Conservation (phyloP, 2,329 filamentous ascomycete genomes). For the Westerdykella sp. region DNA sequence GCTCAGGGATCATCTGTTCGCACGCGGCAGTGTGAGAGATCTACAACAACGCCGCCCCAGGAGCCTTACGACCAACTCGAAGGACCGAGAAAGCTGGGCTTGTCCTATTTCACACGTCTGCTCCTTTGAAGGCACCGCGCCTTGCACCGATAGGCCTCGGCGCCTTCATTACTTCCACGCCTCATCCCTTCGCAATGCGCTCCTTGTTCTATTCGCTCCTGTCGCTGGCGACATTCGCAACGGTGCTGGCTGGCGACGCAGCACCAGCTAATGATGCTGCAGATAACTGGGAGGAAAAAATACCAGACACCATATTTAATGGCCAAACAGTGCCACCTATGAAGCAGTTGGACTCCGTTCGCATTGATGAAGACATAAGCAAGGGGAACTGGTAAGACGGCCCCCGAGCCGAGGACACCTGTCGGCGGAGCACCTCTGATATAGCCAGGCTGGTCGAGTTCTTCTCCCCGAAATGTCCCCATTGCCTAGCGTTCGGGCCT, state of each 20-base stretch:
- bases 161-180: conserved; percentile 5
- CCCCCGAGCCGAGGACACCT: not conserved
- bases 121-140: conserved; percentile 3
- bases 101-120: not conserved
- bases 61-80: conserved; percentile 2
- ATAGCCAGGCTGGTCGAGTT: conserved; percentile 43
- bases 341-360: conserved; percentile 53
- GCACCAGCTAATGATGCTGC: conserved; percentile 12
- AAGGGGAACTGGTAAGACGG: conserved; percentile 60
- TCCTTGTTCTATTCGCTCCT: conserved; percentile 31
- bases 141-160: conserved; percentile 3
- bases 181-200: conserved; percentile 23
- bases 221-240: conserved; percentile 34
- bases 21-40: not conserved
- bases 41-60: not conserved
- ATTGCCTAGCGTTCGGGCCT: conserved; percentile 75
- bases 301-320: conserved; percentile 56
- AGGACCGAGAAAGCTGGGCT: conserved; percentile 2
- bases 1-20: no score
- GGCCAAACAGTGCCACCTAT: conserved; percentile 60
- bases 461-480: conserved; percentile 52
- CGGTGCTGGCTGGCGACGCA: conserved; percentile 18
- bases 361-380: conserved; percentile 52
- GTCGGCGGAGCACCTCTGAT: not conserved
- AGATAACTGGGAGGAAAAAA: conserved; percentile 25